Evolutionary conservation across 176 grass and related monocot genomes (phyloP).

Genomic region (Avena insularis): DNA sequence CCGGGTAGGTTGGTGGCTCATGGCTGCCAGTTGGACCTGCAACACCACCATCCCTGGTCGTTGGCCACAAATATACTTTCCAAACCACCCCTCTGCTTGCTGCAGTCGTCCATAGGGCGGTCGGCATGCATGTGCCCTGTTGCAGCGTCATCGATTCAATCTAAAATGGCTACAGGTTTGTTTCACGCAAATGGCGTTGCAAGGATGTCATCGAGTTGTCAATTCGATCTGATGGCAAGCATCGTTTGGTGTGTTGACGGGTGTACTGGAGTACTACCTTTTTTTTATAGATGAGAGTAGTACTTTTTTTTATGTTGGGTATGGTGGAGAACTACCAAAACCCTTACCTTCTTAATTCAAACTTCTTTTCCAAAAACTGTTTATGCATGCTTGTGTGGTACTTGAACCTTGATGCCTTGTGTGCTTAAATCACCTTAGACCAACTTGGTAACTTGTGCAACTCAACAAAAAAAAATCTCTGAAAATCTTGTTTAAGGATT

Average conservation of each 20-base stretch:
- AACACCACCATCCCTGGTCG: not conserved
- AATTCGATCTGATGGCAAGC: not conserved
- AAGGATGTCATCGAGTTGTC: not conserved
- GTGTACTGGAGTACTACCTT: not conserved
- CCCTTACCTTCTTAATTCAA: too few relatives aligned
- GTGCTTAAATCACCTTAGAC: too few relatives aligned
- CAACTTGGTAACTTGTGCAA: too few relatives aligned
- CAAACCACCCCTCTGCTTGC: not conserved
- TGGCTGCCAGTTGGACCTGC: not conserved
- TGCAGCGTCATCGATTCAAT: not conserved
- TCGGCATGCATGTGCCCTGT: not conserved
- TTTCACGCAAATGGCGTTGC: constrained; percentile 2
- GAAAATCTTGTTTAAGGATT: too few relatives aligned
- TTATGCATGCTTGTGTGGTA: too few relatives aligned
- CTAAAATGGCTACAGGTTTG: not conserved
- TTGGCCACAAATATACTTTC: not conserved
- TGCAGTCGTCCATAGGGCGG: not conserved
- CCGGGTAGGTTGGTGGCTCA: not conserved
- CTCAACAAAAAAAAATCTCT: too few relatives aligned
- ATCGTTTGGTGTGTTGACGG: not conserved
- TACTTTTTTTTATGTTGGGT: too few relatives aligned
- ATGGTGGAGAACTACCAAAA: too few relatives aligned
- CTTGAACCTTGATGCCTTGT: too few relatives aligned
- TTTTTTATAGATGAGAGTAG: too few relatives aligned
- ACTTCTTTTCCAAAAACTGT: too few relatives aligned